These are phyloP conservation scores for Phylloporus sp. DNA, from an alignment of 768 basidiomycete genomes.

Conservation along the genomic window DNA sequence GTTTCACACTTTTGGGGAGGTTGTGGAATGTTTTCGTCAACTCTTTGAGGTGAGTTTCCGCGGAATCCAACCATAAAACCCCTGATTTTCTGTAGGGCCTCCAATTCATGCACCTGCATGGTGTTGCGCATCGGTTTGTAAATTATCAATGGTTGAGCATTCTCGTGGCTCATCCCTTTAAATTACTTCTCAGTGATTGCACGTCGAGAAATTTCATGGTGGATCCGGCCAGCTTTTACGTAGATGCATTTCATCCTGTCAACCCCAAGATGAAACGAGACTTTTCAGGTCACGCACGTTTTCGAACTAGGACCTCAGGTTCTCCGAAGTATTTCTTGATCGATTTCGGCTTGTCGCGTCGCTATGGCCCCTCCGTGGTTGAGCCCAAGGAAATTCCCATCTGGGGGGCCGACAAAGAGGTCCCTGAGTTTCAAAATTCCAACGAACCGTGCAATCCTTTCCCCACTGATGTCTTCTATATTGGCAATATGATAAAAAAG, in stretches of 20 bases:
- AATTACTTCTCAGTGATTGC: not conserved
- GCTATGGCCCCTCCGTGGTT: too few relatives aligned
- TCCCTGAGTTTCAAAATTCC: not conserved
- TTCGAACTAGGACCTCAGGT: not conserved
- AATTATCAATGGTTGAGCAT: not conserved
- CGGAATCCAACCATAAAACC: too few relatives aligned
- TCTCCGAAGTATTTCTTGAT: conserved; percentile 2
- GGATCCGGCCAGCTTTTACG: not conserved
- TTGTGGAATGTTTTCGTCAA: conserved; percentile 26
- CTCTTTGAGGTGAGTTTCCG: conserved; percentile 24
- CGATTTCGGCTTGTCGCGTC: conserved; percentile 24
- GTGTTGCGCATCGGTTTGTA: not conserved
- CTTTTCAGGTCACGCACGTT: not conserved
- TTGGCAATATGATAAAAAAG: not conserved
- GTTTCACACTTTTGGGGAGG: conserved; percentile 22
- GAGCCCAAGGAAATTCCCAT: too few relatives aligned
- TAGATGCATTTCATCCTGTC: not conserved
- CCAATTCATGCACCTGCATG: not conserved
- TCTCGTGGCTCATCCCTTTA: not conserved
- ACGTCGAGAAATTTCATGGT: not conserved
- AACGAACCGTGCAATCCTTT: not conserved
- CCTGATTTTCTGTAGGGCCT: not conserved
- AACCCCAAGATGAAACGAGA: not conserved
- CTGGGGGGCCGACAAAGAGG: not conserved
- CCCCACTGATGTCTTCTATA: not conserved